phyloP scores from a whole-genome alignment of 2,329 filamentous ascomycete genomes.

The Venturia oleaginea region DNA sequence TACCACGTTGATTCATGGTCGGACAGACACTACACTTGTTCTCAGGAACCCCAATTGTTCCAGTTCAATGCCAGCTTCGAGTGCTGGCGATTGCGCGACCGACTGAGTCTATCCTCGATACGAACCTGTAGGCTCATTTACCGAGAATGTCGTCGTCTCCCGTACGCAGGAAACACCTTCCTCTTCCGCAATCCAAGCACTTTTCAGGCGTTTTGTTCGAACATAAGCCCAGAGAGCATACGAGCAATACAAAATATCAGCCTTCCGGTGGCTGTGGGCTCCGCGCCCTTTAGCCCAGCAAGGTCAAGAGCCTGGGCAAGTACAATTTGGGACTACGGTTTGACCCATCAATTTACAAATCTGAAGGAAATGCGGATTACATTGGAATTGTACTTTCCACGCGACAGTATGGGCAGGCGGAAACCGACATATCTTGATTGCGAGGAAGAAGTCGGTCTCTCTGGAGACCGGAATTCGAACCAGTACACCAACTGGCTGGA shows the following conservation, averaged over 20 bases:
- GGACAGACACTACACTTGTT: neutral
- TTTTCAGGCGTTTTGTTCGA: slow-evolving; percentile 3
- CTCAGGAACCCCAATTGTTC: slow-evolving; percentile 1
- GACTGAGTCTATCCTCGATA: neutral
- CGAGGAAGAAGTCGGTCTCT: slow-evolving; percentile 1
- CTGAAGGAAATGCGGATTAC: slow-evolving; percentile 2
- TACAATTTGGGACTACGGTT: slow-evolving; percentile 1
- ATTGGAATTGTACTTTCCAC: slow-evolving; percentile 11
- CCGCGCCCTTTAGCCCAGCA: slow-evolving; percentile 8
- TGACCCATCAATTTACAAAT: neutral
- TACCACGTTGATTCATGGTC: slow-evolving; percentile 10
- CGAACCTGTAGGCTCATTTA: slow-evolving; percentile 2
- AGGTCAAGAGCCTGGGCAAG: slow-evolving; percentile 2
- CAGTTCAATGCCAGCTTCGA: slow-evolving; percentile 9
- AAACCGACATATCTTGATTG: slow-evolving; percentile 3
- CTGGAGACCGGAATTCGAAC: neutral
- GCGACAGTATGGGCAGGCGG: neutral
- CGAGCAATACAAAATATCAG: slow-evolving; percentile 4
- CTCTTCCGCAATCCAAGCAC: slow-evolving; percentile 8
- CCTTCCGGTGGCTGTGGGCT: slow-evolving; percentile 5
- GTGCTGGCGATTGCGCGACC: neutral
- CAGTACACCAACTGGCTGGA: slow-evolving; percentile 2
- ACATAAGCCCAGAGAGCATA: neutral
- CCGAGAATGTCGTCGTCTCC: neutral
- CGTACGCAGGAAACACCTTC: neutral